phyloP scores from a whole-genome alignment of 2,329 filamentous ascomycete species.

The Cladosporium phlei region DNA sequence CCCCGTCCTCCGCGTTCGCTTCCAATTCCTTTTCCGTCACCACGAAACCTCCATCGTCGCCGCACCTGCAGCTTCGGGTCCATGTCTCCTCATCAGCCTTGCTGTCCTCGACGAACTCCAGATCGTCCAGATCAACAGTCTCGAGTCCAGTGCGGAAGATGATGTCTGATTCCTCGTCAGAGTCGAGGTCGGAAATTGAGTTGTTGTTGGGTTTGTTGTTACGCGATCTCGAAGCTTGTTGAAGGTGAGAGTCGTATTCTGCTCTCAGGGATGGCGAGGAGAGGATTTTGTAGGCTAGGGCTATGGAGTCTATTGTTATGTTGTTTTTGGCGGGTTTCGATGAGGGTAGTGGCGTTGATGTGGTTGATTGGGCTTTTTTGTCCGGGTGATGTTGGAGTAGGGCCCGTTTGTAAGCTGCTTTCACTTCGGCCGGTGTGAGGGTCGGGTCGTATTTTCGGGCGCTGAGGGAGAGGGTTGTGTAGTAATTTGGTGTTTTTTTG shows the following conservation, averaged over 20 bases:
- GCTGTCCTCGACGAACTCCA: slow-evolving; percentile 43
- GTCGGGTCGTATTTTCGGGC: slow-evolving; percentile 11
- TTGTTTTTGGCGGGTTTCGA: too few relatives aligned
- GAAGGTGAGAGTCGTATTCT: slow-evolving; percentile 47
- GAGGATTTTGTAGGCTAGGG: slow-evolving; percentile 54
- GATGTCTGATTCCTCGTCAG: slow-evolving; percentile 1
- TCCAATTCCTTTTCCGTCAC: slow-evolving; percentile 53
- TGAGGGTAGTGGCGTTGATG: neutral
- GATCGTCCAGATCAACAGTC: slow-evolving; percentile 54
- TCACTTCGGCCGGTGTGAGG: slow-evolving; percentile 35
- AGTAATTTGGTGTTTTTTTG: slow-evolving; percentile 15
- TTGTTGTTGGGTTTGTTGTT: too few relatives aligned
- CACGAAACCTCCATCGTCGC: slow-evolving; percentile 52
- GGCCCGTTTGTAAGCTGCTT: slow-evolving; percentile 53
- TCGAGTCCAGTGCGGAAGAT: slow-evolving; percentile 47
- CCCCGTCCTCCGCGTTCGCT: slow-evolving; percentile 46
- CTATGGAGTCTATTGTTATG: slow-evolving; percentile 54
- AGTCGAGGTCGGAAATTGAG: slow-evolving; percentile 1
- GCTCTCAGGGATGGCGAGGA: slow-evolving; percentile 38
- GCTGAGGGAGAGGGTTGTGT: slow-evolving; percentile 28
- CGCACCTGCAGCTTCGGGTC: slow-evolving; percentile 55
- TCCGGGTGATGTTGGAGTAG: slow-evolving; percentile 57
- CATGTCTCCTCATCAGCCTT: slow-evolving; percentile 38
- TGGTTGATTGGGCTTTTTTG: slow-evolving; percentile 39
- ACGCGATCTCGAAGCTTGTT: too few relatives aligned